Conservation (phyloP, 768 basidiomycete genomes). For the Leucocoprinus birnbaumii region DNA sequence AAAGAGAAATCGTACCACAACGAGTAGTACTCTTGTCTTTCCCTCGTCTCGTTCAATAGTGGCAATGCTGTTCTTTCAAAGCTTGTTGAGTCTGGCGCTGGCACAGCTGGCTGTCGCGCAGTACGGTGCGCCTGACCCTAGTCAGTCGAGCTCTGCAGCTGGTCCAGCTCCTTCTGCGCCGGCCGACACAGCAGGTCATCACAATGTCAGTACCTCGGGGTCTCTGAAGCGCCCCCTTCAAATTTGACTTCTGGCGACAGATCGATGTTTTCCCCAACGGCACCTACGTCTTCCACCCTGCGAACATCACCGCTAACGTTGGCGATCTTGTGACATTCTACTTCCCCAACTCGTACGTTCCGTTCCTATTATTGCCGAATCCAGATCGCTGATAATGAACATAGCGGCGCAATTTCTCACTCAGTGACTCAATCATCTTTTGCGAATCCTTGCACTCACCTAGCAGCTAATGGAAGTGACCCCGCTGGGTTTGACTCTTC, state of each 20-base stretch:
- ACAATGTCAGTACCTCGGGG: constrained; percentile 28
- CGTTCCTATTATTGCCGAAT: constrained; percentile 18
- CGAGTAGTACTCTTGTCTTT: not conserved
- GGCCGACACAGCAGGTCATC: constrained; percentile 27
- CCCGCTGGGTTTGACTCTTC: constrained; percentile 55
- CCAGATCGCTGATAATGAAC: constrained; percentile 1
- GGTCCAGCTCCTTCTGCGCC: constrained; percentile 36
- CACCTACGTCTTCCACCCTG: constrained; percentile 39
- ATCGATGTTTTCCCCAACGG: constrained; percentile 40
- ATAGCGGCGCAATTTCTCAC: constrained; percentile 30
- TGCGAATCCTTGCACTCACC: constrained; percentile 46
- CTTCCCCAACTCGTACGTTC: constrained; percentile 44
- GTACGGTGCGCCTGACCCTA: constrained; percentile 23
- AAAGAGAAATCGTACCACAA: not conserved
- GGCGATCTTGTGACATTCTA: constrained; percentile 53
- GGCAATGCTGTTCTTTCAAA: constrained; percentile 1
- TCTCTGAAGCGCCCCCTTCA: not conserved
- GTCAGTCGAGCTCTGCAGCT: constrained; percentile 19
- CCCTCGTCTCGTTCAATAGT: not conserved
- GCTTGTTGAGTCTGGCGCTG: not conserved
- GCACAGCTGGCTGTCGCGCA: constrained; percentile 34
- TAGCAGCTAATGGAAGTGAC: constrained; percentile 33
- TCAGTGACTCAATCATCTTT: constrained; percentile 60
- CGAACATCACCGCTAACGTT: constrained; percentile 42
- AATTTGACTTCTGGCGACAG: constrained; percentile 19